A percentile compares a stretch with the other conserved stretches of the same genome.
phyloP scores from a whole-genome alignment of 73 alveolate species.

The Stentor roeselii region DNA sequence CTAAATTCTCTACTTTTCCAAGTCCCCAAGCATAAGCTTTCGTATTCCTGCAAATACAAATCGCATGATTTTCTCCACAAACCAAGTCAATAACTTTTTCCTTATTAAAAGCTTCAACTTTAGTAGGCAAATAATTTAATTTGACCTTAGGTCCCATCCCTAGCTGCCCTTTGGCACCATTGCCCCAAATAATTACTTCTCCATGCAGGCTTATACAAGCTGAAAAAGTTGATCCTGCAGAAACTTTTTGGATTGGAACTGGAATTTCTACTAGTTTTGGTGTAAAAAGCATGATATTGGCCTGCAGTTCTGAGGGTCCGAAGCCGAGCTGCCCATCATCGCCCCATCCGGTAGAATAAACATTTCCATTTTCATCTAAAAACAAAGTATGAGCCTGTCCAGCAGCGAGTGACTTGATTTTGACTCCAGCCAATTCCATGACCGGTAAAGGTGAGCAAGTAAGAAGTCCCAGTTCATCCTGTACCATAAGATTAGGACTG shows the following conservation, averaged over 20 bases:
- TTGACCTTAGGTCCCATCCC: conserved; percentile 59
- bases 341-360: conserved; percentile 59
- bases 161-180: conserved; percentile 80
- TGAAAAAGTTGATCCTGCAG: conserved; percentile 80
- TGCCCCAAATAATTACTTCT: conserved; percentile 78
- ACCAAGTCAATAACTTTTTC: conserved; percentile 48
- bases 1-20: conserved; percentile 48
- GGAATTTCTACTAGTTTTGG: background rate
- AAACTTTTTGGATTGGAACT: conserved; percentile 29
- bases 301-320: background rate
- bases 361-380: conserved; percentile 40
- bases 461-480: conserved; percentile 45
- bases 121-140: conserved; percentile 38
- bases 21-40: conserved; percentile 87
- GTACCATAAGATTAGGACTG: conserved; percentile 16
- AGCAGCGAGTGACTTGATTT: conserved; percentile 35
- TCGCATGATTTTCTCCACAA: conserved; percentile 79
- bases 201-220: conserved; percentile 67
- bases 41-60: conserved; percentile 55
- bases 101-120: conserved; percentile 32
- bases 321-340: conserved; percentile 60
- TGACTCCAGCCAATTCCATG: conserved; percentile 15
- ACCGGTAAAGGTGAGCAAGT: background rate
- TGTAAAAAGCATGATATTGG: background rate
- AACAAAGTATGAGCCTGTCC: conserved; percentile 71